These are phyloP conservation scores for Trichoderma sp. DNA, from an alignment of 2,329 filamentous ascomycete genomes.

Conservation along the genomic window DNA sequence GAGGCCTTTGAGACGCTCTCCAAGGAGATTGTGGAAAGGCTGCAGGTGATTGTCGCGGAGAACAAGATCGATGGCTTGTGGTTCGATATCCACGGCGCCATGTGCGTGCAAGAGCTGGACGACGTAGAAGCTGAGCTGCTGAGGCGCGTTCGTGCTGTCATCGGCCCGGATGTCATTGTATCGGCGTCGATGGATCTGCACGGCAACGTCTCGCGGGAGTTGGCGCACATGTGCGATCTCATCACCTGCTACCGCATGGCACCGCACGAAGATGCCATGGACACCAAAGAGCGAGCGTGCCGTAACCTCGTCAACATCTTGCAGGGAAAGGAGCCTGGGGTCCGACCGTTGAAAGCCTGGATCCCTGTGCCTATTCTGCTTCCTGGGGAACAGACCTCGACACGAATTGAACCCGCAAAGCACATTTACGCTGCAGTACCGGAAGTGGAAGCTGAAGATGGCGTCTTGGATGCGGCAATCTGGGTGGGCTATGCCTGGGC, in stretches of 20 bases:
- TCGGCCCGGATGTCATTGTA: constrained; percentile 49
- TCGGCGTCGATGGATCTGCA: constrained; percentile 59
- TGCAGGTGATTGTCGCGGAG: constrained; percentile 39
- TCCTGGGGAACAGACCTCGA: constrained; percentile 57
- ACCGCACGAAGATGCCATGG: constrained; percentile 51
- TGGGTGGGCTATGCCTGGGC: constrained; percentile 61
- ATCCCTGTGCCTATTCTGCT: constrained; percentile 53
- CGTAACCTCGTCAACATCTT: constrained; percentile 48
- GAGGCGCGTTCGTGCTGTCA: constrained; percentile 44
- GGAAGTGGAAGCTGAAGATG: constrained; percentile 41
- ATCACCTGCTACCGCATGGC: constrained; percentile 56
- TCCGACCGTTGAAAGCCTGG: constrained; percentile 53
- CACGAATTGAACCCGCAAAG: constrained; percentile 52
- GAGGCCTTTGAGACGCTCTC: constrained; percentile 48
- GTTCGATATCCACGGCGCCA: constrained; percentile 59
- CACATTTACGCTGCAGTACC: constrained; percentile 52
- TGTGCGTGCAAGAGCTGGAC: constrained; percentile 52
- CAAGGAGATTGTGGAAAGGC: constrained; percentile 42
- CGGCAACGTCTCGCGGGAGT: constrained; percentile 52
- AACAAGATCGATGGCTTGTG: constrained; percentile 49
- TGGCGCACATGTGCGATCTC: constrained; percentile 52
- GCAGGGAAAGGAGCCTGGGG: constrained; percentile 25
- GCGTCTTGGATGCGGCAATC: constrained; percentile 52
- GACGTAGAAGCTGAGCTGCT: constrained; percentile 52
- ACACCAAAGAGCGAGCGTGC: constrained; percentile 54